These are phyloP conservation scores for Globisporangium cederbergense DNA, from an alignment of 352 stramenopile species.

Conservation along the genomic window DNA sequence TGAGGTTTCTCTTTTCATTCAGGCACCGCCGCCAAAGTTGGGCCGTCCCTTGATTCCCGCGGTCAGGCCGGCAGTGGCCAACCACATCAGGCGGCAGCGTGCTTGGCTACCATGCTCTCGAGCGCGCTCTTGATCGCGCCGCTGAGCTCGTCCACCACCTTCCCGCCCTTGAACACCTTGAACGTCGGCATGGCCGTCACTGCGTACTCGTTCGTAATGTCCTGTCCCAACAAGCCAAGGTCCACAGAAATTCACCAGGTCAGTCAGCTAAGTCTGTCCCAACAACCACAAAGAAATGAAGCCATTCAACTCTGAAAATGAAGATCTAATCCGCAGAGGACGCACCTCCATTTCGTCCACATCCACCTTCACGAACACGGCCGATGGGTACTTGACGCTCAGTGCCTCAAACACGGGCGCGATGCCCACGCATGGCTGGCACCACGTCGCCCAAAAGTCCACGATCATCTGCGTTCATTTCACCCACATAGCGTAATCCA, in stretches of 20 bases:
- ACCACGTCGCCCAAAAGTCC: constrained; percentile 86
- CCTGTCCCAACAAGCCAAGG: constrained; percentile 18
- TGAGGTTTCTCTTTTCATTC: neutral
- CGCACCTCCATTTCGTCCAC: constrained; percentile 66
- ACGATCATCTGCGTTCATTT: constrained; percentile 55
- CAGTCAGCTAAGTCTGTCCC: neutral
- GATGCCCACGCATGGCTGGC: constrained; percentile 77
- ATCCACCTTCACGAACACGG: constrained; percentile 75
- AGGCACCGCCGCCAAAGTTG: neutral
- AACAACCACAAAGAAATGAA: neutral
- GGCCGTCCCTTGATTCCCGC: neutral
- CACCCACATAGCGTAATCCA: constrained; percentile 14
- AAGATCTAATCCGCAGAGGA: neutral
- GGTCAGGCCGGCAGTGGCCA: neutral
- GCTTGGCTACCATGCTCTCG: constrained; percentile 50
- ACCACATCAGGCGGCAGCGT: constrained; percentile 14
- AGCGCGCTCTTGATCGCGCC: constrained; percentile 69
- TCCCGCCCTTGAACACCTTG: constrained; percentile 89
- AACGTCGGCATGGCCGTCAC: constrained; percentile 92
- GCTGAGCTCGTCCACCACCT: constrained; percentile 85
- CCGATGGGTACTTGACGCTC: constrained; percentile 41
- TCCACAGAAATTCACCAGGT: neutral
- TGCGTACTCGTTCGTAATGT: constrained; percentile 56
- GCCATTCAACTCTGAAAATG: constrained; percentile 8
- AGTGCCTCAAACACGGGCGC: constrained; percentile 74